phyloP scores from a whole-genome alignment of 192 early-diverging fungal genomes.

The Coemansia guatemalensis region DNA sequence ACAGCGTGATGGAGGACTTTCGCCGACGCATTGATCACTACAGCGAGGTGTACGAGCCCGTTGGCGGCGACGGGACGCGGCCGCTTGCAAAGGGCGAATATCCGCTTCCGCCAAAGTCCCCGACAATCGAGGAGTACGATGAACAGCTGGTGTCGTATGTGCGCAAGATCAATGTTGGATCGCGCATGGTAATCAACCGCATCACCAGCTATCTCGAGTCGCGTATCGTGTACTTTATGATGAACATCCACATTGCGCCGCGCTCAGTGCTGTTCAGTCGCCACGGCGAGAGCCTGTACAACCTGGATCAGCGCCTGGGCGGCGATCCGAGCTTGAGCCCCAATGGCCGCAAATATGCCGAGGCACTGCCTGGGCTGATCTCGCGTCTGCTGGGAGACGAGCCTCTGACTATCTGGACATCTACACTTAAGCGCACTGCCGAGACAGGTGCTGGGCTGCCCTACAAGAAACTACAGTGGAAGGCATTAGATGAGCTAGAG shows the following conservation, averaged over 20 bases:
- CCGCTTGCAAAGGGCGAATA: constrained; percentile 53
- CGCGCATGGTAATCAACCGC: constrained; percentile 88
- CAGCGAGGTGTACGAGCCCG: constrained; percentile 84
- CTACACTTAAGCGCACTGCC: constrained; percentile 90
- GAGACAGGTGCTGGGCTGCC: constrained; percentile 78
- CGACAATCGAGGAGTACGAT: constrained; percentile 51
- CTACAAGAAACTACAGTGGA: constrained; percentile 94
- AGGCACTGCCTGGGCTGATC: constrained; percentile 80
- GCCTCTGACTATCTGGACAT: constrained; percentile 92
- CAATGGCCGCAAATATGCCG: constrained; percentile 83
- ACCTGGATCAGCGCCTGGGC: constrained; percentile 89
- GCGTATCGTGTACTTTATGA: constrained; percentile 96
- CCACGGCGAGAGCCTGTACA: constrained; percentile 94
- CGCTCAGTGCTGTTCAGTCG: constrained; percentile 90
- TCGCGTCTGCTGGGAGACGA: constrained; percentile 71
- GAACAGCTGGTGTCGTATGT: constrained; percentile 80
- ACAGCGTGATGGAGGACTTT: constrained; percentile 90
- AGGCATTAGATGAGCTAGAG: constrained; percentile 96
- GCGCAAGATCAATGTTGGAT: constrained; percentile 94
- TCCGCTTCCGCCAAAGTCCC: constrained; percentile 38
- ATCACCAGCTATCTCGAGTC: constrained; percentile 95
- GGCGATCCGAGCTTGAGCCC: constrained; percentile 91
- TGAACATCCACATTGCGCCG: constrained; percentile 98
- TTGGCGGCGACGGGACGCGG: constrained; percentile 58
- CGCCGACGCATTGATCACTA: constrained; percentile 91